phyloP scores from a whole-genome alignment of 1,284 basidiomycete species.

The Sporisorium reilianum region DNA sequence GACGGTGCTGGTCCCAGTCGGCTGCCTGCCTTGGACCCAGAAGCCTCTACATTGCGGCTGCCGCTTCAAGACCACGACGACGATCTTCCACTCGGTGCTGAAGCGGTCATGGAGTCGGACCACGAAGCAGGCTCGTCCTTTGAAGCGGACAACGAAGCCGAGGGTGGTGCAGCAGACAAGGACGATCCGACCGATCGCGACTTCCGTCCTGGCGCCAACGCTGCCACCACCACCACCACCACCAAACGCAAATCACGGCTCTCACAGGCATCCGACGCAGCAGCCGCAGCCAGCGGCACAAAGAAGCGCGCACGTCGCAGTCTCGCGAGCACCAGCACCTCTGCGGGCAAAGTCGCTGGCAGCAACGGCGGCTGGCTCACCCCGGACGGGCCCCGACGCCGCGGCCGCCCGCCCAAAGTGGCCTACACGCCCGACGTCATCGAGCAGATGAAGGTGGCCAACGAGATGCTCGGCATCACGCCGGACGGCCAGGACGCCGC shows the following conservation, averaged over 20 bases:
- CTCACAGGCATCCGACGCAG: neutral
- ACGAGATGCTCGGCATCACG: constrained; percentile 18
- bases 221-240: no score
- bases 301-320: constrained; percentile 13
- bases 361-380: neutral
- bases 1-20: constrained; percentile 16
- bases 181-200: constrained; percentile 41
- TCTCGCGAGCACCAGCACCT: constrained; percentile 16
- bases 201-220: constrained; percentile 8
- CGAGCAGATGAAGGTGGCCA: constrained; percentile 24
- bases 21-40: neutral
- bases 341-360: constrained; percentile 26
- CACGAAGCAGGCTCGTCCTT: constrained; percentile 17
- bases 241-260: constrained; percentile 6
- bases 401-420: constrained; percentile 23
- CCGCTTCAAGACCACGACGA: no score
- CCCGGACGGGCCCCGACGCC: constrained; percentile 8
- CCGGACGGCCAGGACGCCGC: neutral
- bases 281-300: neutral
- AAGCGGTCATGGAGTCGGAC: constrained; percentile 31
- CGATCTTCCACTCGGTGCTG: constrained; percentile 25
- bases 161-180: neutral
- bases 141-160: constrained; percentile 26
- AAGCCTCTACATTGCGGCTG: neutral
- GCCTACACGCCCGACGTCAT: constrained; percentile 19